Conservation (phyloP, 306 rosid species). For the Pyrus pyrifolia region DNA sequence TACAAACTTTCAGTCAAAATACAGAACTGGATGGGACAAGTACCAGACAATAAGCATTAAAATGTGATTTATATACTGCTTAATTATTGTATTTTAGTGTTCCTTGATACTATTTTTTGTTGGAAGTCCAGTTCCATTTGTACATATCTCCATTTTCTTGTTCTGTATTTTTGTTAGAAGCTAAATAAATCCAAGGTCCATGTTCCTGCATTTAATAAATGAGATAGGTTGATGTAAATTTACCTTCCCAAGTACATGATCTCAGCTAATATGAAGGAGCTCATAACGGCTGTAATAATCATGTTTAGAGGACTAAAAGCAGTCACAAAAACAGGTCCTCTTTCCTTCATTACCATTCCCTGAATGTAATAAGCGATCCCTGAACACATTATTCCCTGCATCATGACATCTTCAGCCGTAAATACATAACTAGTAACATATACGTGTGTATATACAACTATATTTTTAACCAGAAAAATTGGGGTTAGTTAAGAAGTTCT, state of each 20-base stretch:
- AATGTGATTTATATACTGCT: background rate
- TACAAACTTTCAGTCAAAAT: too few species aligned
- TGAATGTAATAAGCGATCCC: constrained; percentile 37
- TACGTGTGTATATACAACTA: background rate
- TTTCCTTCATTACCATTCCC: constrained; percentile 35
- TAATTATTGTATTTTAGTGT: too few species aligned
- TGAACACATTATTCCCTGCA: constrained; percentile 45
- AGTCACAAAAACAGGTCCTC: constrained; percentile 48
- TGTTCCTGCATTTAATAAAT: background rate
- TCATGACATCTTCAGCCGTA: background rate
- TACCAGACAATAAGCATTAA: too few species aligned
- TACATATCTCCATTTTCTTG: background rate
- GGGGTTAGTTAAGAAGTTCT: background rate
- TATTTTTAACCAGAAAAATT: background rate
- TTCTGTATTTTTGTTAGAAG: too few species aligned
- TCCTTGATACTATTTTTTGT: too few species aligned
- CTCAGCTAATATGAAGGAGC: constrained; percentile 36
- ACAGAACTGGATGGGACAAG: too few species aligned
- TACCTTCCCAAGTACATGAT: constrained; percentile 38
- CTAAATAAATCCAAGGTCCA: background rate
- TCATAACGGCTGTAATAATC: constrained; percentile 41
- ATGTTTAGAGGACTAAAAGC: constrained; percentile 38
- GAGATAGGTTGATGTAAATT: background rate
- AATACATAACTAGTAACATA: background rate
- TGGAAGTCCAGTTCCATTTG: too few species aligned